Base-by-base conservation (phyloP, 2,329 filamentous ascomycete species). In the Botrytis fabae region DNA sequence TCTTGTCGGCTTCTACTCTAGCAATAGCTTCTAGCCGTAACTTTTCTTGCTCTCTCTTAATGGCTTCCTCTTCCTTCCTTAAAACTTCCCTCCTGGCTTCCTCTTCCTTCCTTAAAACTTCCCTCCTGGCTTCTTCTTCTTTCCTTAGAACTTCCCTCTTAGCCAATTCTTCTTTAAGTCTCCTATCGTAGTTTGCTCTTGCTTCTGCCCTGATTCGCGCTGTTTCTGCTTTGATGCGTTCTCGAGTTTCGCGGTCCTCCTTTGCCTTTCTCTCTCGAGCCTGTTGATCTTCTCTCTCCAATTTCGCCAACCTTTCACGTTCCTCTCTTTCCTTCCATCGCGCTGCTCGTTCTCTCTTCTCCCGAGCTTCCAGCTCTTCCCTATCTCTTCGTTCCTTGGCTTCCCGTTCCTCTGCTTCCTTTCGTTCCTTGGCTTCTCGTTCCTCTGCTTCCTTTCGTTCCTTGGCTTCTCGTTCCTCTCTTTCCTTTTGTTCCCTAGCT, bases 381-480 rank as follows among this genome's bases (percentile, higher is more conserved):
- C 69, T 72, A 18, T 63, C 65, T 71, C 57, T 51, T 62, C 60
- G 42, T 46, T 78, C 75, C 60, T 71, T 73, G 1, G 71, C 74
- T 62, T 74, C 72, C 66, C 59, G 73, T 40, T 69, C 40, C 54
- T 70, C 78, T n/a, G 82, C 84, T 22, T 85, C 85, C 42, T 89
- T 87, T 76, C 86, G 89, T 62, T 89, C 88, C 54, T 71, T 73
- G 1, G 71, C 74, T 62, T 74, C 72, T 69, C 59, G 73, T 40
- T 69, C 40, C 54, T 70, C 78, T n/a, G 82, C 84, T 22, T 85
- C 85, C 42, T 89, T 87, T 76, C 86, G 89, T 62, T 89, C 88
- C 54, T 87, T 85, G 18, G 87, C 81, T 75, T 90, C 88, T 42
- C 83, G 85, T 2, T 54, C 42, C n/a, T 73, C 71, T 44, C 54